Evolutionary conservation across 139 green algal species (phyloP).

Genomic region (Micractinium conductrix): DNA sequence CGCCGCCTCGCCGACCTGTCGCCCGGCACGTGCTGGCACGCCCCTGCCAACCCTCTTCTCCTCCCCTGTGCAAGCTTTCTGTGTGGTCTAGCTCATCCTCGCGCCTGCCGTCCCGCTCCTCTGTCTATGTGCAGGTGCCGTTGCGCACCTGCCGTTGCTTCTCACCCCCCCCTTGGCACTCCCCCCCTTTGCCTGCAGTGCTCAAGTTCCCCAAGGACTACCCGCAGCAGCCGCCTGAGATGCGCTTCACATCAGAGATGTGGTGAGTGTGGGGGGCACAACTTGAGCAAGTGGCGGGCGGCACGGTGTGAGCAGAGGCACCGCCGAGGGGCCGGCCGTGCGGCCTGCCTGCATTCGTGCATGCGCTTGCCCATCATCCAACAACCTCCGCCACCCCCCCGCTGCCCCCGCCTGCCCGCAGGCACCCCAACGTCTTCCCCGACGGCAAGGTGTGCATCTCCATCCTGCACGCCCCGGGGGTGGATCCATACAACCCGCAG

Average conservation of each 20-base stretch:
- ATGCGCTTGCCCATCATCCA: no score
- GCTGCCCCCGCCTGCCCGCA: slow-evolving; percentile 38
- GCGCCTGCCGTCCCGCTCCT: background rate
- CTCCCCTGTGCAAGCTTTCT: background rate
- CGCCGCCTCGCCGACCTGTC: no score
- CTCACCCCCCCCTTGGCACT: background rate
- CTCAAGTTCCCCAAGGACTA: slow-evolving; percentile 98
- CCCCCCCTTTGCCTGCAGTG: slow-evolving; percentile 1
- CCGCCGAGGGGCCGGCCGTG: background rate
- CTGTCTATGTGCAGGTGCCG: background rate
- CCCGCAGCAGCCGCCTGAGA: slow-evolving; percentile 93
- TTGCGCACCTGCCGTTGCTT: background rate
- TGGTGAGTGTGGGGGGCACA: no score
- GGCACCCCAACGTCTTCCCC: slow-evolving; percentile 79
- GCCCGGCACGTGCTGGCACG: no score
- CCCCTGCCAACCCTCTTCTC: background rate
- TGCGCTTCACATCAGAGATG: slow-evolving; percentile 98
- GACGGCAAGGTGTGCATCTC: slow-evolving; percentile 99
- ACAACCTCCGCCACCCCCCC: background rate
- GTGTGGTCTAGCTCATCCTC: no score
- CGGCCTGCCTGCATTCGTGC: background rate
- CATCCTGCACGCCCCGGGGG: slow-evolving; percentile 96
- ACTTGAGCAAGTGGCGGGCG: no score
- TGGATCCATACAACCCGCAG: slow-evolving; percentile 95
- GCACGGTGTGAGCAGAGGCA: no score